Base-by-base conservation (phyloP, 495 filamentous ascomycete genomes). In the Lasiosphaeria hispida region DNA sequence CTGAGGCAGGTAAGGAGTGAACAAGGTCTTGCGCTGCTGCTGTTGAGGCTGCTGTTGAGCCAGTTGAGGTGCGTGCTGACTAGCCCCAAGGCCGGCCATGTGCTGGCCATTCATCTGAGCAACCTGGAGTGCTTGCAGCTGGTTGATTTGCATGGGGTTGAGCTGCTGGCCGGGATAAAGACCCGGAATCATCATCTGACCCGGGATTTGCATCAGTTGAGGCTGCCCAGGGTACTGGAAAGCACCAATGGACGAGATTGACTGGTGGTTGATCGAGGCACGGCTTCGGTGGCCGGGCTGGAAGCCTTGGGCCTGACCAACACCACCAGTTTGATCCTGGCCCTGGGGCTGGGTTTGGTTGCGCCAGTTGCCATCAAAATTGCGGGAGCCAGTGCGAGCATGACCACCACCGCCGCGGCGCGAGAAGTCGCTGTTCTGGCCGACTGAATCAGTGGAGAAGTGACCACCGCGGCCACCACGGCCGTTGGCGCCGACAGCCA, bases 301-400 rank as follows among this genome's bases (percentile, higher is more conserved):
- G 77, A 97, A 98, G 36, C 86, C 86, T 53, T 85, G 87, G 62
- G 87, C 86, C 65, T 87, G 86, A 49, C 83, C 85, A 30, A 47
- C 34, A 69, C 85, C 85, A 13, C 73, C 66, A 53, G 76, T 73
- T 66, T 80, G 80, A 18, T 75, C 76, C 60, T 84, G 81, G 40
- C 69, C 73, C 57, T 83, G 82, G 55, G 75, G 79, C 64, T 87
- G 88, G 68, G 84, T 86, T 59, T 89, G 94, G 69, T 94, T 93
- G 63, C 94, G 87, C 94, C 94, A 98, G 73, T 98, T 97, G 60
- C 91, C 85, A 60, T 98, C 95, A 72, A 97, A 98, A 69, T 97
- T 98, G 34, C 94, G 82, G 13, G 94, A 98, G 7, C 78, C 80
- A 8, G 85, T 87, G 50, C 95, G 83, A 63, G 82, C 86, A 70